Conservation (phyloP, 2,329 filamentous ascomycete species). For the Colletotrichum orbiculare region DNA sequence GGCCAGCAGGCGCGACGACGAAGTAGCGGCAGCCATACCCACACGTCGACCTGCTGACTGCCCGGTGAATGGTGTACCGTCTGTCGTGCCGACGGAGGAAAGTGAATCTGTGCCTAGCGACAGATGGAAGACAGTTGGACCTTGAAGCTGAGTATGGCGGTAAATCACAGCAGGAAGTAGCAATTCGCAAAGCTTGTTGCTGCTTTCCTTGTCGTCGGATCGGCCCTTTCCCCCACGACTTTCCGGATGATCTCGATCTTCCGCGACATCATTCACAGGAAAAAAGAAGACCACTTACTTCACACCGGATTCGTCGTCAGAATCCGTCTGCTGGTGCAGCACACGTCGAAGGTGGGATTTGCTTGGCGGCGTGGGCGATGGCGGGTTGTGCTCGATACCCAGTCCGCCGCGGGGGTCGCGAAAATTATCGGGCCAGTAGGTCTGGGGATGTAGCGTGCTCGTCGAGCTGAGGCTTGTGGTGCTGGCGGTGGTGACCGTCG, state of each 20-base stretch:
- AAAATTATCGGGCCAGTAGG: constrained; percentile 28
- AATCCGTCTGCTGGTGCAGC: not conserved
- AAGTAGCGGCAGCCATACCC: constrained; percentile 10
- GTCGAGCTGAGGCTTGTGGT: constrained; percentile 15
- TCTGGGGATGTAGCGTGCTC: constrained; percentile 22
- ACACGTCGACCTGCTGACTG: too few relatives aligned
- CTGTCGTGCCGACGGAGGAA: too few relatives aligned
- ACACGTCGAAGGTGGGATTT: constrained; percentile 6
- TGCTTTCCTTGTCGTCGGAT: too few relatives aligned
- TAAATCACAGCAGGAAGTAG: too few relatives aligned
- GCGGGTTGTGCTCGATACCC: constrained; percentile 11
- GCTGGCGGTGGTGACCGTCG: constrained; percentile 11
- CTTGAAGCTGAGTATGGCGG: too few relatives aligned
- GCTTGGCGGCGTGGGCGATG: constrained; percentile 8
- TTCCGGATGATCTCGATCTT: not conserved
- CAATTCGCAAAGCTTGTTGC: too few relatives aligned
- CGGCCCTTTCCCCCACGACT: too few relatives aligned
- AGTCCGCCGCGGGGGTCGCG: constrained; percentile 26
- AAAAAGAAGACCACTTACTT: constrained; percentile 15
- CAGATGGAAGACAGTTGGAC: too few relatives aligned
- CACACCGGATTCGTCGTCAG: not conserved
- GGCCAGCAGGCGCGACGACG: constrained; percentile 19
- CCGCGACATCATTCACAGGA: not conserved
- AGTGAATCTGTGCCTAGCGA: too few relatives aligned
- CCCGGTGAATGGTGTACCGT: too few relatives aligned